Evolutionary conservation across 179 eudicot genomes (phyloP), one percentile per base, ranked within the genome.

Genomic region (Pouteria campechiana): DNA sequence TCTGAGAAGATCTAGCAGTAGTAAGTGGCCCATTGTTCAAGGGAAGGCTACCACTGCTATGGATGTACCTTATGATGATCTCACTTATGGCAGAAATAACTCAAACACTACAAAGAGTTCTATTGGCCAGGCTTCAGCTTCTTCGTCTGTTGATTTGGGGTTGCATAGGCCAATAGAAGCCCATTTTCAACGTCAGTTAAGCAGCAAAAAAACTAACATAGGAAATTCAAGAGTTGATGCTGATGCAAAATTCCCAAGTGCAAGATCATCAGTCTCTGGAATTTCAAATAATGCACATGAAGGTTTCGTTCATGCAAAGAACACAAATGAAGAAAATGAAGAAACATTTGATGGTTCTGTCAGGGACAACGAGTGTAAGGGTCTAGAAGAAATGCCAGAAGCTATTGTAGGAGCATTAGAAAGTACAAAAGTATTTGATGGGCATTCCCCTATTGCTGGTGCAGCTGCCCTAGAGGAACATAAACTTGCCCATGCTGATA

Each of bases 81-180:
- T 66, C 24, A 73, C 76, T 10, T 77, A 73, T 67, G 69, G 69
- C 46, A 73, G 92, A 73, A 81, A 75, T 24, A 55, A 68, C 55
- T 47, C 70, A 11, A 60, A 66, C 35, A 82, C 94, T 56, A 57
- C 69, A 69, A 74, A 80, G 63, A 86, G 87, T 64, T 86, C 92
- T 27, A 15, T 54, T 44, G 75, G 83, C 50, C 79, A 74, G 59
- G 17, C 54, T 29, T 88, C 97, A 37, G 62, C 90, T 17, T 75
- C 92, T 49, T 88, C 88, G 17, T 88, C 94, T 35, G 25, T 62
- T 48, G 97, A 88, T 55, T 55, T 84, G 52, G 66, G 69, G 32
- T 75, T 78, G 23, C 32, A 37, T 54, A 72, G 82, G 28, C 93
- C 69, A 17, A 68, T 25, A 20, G 88, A 76, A 46, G 29, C 50